Conservation (phyloP, 1,284 basidiomycete species). For the Sporisorium scitamineum region DNA sequence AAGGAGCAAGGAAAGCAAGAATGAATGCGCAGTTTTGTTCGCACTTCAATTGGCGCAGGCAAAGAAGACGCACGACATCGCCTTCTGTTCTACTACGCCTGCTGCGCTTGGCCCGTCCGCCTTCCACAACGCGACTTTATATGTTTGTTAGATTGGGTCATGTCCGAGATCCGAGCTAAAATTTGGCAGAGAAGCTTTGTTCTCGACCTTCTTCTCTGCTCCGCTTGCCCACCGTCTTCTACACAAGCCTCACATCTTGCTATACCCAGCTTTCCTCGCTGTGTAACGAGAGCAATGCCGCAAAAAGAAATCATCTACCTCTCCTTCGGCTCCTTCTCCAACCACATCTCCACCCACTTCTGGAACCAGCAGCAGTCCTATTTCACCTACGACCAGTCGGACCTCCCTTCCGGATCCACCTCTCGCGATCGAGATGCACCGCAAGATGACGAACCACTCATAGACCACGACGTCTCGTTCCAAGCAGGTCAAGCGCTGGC, state of each 20-base stretch:
- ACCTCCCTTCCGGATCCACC: slow-evolving; percentile 28
- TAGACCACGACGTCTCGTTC: slow-evolving; percentile 65
- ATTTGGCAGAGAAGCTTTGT: neutral
- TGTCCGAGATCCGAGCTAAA: slow-evolving; percentile 33
- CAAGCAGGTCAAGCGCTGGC: slow-evolving; percentile 53
- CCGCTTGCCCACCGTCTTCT: neutral
- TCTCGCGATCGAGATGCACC: slow-evolving; percentile 12
- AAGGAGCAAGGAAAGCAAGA: slow-evolving; percentile 6
- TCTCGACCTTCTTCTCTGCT: slow-evolving; percentile 1
- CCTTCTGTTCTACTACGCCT: neutral
- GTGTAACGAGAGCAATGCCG: slow-evolving; percentile 34
- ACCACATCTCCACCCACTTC: slow-evolving; percentile 65
- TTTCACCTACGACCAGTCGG: slow-evolving; percentile 50
- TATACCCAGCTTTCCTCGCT: too few relatives aligned
- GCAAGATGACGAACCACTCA: slow-evolving; percentile 32
- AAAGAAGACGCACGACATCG: slow-evolving; percentile 28
- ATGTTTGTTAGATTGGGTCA: slow-evolving; percentile 22
- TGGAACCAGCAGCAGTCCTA: slow-evolving; percentile 67
- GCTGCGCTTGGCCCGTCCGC: slow-evolving; percentile 31
- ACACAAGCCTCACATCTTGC: neutral
- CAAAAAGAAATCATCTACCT: slow-evolving; percentile 64
- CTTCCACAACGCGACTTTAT: slow-evolving; percentile 19
- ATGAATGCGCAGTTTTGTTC: slow-evolving; percentile 6
- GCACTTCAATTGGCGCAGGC: slow-evolving; percentile 5
- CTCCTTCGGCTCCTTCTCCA: slow-evolving; percentile 63